phyloP scores from a whole-genome alignment of 2,329 filamentous ascomycete species.

The Alternaria brassicae region DNA sequence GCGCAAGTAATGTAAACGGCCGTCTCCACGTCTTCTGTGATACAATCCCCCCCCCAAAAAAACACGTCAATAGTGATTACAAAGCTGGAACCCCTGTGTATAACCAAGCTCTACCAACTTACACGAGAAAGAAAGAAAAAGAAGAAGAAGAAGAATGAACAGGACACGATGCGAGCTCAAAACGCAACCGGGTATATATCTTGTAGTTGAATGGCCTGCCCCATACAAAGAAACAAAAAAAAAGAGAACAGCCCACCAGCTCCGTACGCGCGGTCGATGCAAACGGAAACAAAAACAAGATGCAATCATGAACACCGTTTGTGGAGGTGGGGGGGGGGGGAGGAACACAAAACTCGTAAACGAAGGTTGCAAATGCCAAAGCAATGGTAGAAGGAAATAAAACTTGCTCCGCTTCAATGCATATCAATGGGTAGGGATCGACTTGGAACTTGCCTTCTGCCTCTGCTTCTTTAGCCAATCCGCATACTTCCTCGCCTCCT shows the following conservation, averaged over 20 bases:
- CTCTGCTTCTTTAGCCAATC: neutral
- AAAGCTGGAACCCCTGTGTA: no score
- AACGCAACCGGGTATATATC: constrained; percentile 19
- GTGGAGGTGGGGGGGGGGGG: no score
- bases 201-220: constrained; percentile 16
- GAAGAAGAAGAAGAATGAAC: neutral
- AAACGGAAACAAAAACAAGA: neutral
- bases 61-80: no score
- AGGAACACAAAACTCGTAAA: constrained; percentile 10
- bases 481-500: neutral
- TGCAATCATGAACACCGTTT: neutral
- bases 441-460: neutral
- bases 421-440: neutral
- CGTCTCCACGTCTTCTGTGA: no score
- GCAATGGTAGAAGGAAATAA: neutral
- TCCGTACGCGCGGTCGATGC: constrained; percentile 12
- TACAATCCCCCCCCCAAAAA: no score
- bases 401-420: constrained; percentile 11
- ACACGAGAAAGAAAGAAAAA: neutral
- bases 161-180: constrained; percentile 13
- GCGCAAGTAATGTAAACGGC: no score
- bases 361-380: neutral
- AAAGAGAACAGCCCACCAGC: constrained; percentile 1
- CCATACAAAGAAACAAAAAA: neutral
- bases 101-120: no score